A percentile compares a stretch with the other conserved stretches of the same genome.
Conservation (phyloP, 1,284 basidiomycete genomes). For the Trichosporon sp. region DNA sequence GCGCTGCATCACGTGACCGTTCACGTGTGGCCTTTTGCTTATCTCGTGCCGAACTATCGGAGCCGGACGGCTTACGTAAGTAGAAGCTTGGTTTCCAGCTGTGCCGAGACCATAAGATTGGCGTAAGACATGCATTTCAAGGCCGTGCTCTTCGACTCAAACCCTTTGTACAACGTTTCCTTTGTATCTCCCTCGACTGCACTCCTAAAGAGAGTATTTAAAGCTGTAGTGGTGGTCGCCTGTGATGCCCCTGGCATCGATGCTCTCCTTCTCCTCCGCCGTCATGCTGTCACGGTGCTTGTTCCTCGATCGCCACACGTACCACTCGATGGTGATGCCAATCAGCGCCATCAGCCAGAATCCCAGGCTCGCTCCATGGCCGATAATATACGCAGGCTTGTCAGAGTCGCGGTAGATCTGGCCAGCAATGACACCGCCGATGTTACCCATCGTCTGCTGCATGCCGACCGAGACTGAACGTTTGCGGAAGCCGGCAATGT, state of each 20-base stretch:
- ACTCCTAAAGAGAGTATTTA: conserved; percentile 24
- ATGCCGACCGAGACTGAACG: conserved; percentile 37
- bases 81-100: too few relatives aligned
- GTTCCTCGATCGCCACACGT: conserved; percentile 27
- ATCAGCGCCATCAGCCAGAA: conserved; percentile 23
- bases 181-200: not conserved
- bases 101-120: too few relatives aligned
- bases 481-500: conserved; percentile 39
- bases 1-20: too few relatives aligned
- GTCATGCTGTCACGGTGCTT: conserved; percentile 21
- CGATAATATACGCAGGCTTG: conserved; percentile 26
- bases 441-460: conserved; percentile 46
- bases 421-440: conserved; percentile 31
- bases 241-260: conserved; percentile 27
- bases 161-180: not conserved
- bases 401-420: conserved; percentile 29
- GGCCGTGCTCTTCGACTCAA: too few relatives aligned
- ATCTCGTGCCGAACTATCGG: too few relatives aligned
- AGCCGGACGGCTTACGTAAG: too few relatives aligned
- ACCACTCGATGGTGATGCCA: conserved; percentile 25
- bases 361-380: conserved; percentile 22
- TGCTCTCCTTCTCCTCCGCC: conserved; percentile 24
- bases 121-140: too few relatives aligned
- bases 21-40: too few relatives aligned
- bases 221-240: conserved; percentile 30